Percentiles rank a stretch among this genome's conserved stretches.
phyloP scores from a whole-genome alignment of 352 stramenopile species.

The Globisporangium irregulare region DNA sequence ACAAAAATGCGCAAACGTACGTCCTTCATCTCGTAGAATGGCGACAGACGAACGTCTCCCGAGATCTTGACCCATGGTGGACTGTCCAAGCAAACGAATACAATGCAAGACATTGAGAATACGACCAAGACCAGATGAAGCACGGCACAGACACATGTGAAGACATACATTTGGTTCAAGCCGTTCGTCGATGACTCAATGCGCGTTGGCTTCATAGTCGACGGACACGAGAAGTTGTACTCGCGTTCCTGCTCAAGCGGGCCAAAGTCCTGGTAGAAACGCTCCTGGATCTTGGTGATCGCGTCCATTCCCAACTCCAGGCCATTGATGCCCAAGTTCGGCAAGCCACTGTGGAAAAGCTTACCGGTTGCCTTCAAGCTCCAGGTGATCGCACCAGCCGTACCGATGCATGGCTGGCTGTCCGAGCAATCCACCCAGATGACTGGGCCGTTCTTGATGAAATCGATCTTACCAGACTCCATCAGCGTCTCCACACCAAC shows the following conservation, averaged over 20 bases:
- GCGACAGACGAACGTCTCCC: constrained; percentile 88
- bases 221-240: constrained; percentile 91
- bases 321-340: constrained; percentile 88
- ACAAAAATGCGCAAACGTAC: constrained; percentile 32
- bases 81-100: constrained; percentile 25
- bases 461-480: constrained; percentile 87
- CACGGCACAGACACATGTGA: background rate
- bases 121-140: background rate
- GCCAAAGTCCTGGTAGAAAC: constrained; percentile 90
- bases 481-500: constrained; percentile 90
- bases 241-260: constrained; percentile 74
- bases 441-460: constrained; percentile 90
- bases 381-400: constrained; percentile 85
- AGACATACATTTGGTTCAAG: constrained; percentile 76
- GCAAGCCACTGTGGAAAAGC: constrained; percentile 90
- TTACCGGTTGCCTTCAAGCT: constrained; percentile 89
- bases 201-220: constrained; percentile 86
- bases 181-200: constrained; percentile 79
- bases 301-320: constrained; percentile 89
- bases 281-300: constrained; percentile 78
- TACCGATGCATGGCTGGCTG: constrained; percentile 91
- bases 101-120: background rate
- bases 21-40: constrained; percentile 91
- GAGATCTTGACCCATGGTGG: constrained; percentile 88
- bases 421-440: constrained; percentile 93